phyloP scores from a whole-genome alignment of 2,329 filamentous ascomycete species.

The Claviceps arundinis region DNA sequence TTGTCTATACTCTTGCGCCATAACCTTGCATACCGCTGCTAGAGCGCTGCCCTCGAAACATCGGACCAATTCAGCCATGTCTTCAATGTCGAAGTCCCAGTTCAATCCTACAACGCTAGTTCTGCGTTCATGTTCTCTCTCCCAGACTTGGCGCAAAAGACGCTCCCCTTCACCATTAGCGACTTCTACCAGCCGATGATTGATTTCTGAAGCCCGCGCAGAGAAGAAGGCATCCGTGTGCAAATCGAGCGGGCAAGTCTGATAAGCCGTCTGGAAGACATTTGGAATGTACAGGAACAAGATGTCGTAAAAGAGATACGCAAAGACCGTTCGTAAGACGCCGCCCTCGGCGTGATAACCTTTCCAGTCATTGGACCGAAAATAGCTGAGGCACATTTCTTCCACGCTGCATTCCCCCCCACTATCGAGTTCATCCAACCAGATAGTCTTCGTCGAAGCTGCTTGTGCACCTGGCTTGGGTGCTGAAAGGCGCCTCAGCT shows the following conservation, averaged over 20 bases:
- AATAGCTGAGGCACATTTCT: slow-evolving; percentile 82
- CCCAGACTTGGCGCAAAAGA: slow-evolving; percentile 57
- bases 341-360: slow-evolving; percentile 90
- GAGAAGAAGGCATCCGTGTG: slow-evolving; percentile 89
- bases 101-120: slow-evolving; percentile 87
- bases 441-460: slow-evolving; percentile 61
- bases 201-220: slow-evolving; percentile 76
- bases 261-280: slow-evolving; percentile 91
- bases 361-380: slow-evolving; percentile 76
- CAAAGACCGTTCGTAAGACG: slow-evolving; percentile 81
- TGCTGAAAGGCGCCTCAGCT: slow-evolving; percentile 50
- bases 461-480: slow-evolving; percentile 25
- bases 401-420: slow-evolving; percentile 75
- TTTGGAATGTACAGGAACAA: slow-evolving; percentile 89
- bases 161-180: slow-evolving; percentile 62
- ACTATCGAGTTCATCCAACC: slow-evolving; percentile 65
- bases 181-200: slow-evolving; percentile 73
- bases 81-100: slow-evolving; percentile 72
- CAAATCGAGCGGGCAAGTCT: slow-evolving; percentile 85
- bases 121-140: slow-evolving; percentile 50
- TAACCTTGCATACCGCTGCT: slow-evolving; percentile 76
- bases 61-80: slow-evolving; percentile 63
- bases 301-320: slow-evolving; percentile 85
- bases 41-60: slow-evolving; percentile 75
- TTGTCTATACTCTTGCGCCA: slow-evolving; percentile 88